These are phyloP conservation scores for Pleurotus cornucopiae DNA, from an alignment of 768 basidiomycete species.

Conservation along the genomic window DNA sequence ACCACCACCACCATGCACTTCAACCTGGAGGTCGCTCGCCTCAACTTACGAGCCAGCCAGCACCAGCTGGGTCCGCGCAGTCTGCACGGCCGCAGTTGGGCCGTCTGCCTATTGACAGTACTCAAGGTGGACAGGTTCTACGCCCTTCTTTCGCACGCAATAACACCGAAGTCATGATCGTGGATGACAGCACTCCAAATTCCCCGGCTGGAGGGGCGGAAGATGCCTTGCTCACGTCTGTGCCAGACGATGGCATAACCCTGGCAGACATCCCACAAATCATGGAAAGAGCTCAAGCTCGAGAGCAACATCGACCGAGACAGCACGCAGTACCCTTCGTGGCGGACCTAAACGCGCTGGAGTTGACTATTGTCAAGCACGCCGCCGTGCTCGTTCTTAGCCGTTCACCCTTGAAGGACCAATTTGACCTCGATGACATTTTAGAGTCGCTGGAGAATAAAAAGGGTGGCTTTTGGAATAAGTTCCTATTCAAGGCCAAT, in stretches of 20 bases:
- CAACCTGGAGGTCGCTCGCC: slow-evolving; percentile 24
- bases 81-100: slow-evolving; percentile 33
- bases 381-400: slow-evolving; percentile 79
- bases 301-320: slow-evolving; percentile 81
- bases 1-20: slow-evolving; percentile 29
- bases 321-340: slow-evolving; percentile 79
- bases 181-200: slow-evolving; percentile 74
- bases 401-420: slow-evolving; percentile 73
- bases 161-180: slow-evolving; percentile 85
- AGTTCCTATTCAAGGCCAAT: slow-evolving; percentile 73
- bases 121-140: slow-evolving; percentile 42
- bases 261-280: slow-evolving; percentile 92
- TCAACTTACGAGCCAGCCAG: slow-evolving; percentile 23
- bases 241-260: slow-evolving; percentile 77
- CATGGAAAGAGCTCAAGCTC: slow-evolving; percentile 87
- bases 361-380: slow-evolving; percentile 89
- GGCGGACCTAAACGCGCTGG: slow-evolving; percentile 78
- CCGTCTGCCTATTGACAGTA: slow-evolving; percentile 34
- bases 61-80: slow-evolving; percentile 19
- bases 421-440: slow-evolving; percentile 89
- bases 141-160: slow-evolving; percentile 72
- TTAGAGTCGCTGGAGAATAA: slow-evolving; percentile 89
- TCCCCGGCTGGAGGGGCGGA: slow-evolving; percentile 57
- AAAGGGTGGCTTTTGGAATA: slow-evolving; percentile 95
- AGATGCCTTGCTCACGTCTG: slow-evolving; percentile 26